These are phyloP conservation scores for Phytophthora europaea DNA, from an alignment of 352 stramenopile species.

Conservation along the genomic window DNA sequence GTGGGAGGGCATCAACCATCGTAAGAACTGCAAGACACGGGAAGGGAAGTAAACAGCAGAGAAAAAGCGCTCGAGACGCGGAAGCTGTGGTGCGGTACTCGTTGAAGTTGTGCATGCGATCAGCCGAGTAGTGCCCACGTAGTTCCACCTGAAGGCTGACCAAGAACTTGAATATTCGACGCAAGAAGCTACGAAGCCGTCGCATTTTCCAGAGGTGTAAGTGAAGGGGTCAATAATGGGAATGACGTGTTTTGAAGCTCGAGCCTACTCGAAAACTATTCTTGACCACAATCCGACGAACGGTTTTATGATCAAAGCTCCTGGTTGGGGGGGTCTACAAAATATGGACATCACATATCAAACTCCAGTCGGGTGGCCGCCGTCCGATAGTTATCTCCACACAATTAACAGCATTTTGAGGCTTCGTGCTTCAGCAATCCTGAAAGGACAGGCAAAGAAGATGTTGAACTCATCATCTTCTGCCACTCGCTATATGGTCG, in stretches of 20 bases:
- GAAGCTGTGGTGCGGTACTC: neutral
- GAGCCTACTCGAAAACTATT: neutral
- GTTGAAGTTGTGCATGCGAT: neutral
- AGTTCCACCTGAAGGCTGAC: neutral
- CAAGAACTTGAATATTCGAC: neutral
- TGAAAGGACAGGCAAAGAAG: too few species aligned
- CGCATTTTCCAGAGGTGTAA: neutral
- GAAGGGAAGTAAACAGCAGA: neutral
- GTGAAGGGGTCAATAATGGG: neutral
- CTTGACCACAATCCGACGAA: neutral
- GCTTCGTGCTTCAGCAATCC: too few species aligned
- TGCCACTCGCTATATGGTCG: neutral
- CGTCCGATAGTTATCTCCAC: too few species aligned
- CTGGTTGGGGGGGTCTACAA: neutral
- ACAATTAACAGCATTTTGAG: too few species aligned
- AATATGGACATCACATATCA: neutral
- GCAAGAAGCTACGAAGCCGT: neutral
- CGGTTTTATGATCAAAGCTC: neutral
- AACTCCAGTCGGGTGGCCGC: too few species aligned
- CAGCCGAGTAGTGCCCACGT: slow-evolving; percentile 1
- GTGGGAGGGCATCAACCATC: neutral
- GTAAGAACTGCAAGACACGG: neutral
- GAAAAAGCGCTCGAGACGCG: neutral
- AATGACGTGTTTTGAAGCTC: neutral
- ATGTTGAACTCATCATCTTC: neutral